phyloP scores from a whole-genome alignment of 2,329 filamentous ascomycete genomes.

The Atkinsonella texensis region DNA sequence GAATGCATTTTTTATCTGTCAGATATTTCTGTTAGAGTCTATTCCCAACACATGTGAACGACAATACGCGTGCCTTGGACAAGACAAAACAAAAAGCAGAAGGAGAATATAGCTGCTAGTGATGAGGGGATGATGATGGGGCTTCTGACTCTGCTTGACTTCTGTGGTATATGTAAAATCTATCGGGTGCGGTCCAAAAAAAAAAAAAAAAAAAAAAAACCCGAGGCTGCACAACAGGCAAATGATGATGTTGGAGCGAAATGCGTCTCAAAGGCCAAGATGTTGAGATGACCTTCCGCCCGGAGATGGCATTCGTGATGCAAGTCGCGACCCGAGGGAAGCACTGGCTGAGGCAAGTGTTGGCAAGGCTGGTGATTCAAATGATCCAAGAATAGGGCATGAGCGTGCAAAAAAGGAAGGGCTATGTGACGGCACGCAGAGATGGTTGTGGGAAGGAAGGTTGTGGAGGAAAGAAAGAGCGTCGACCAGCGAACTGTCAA shows the following conservation, averaged over 20 bases:
- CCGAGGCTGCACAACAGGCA: conserved; percentile 6
- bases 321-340: conserved; percentile 4
- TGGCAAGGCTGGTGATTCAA: neutral
- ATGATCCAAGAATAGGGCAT: neutral
- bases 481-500: neutral
- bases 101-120: neutral
- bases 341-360: neutral
- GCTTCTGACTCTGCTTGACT: conserved; percentile 10
- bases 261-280: neutral
- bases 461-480: neutral
- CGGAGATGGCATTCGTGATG: neutral
- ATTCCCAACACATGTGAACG: neutral
- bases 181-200: conserved; percentile 12
- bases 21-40: neutral
- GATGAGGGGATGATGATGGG: neutral
- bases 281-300: conserved; percentile 1
- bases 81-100: too few species aligned
- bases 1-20: conserved; percentile 33
- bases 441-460: neutral
- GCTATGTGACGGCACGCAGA: neutral
- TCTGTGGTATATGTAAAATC: conserved; percentile 7
- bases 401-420: neutral
- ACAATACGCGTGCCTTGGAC: neutral
- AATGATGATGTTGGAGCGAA: conserved; percentile 13
- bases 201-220: neutral